Percentiles rank a stretch among this genome's conserved stretches.
These are phyloP conservation scores for Yarrowia sp. DNA, from an alignment of 805 yeast species.

Conservation along the genomic window DNA sequence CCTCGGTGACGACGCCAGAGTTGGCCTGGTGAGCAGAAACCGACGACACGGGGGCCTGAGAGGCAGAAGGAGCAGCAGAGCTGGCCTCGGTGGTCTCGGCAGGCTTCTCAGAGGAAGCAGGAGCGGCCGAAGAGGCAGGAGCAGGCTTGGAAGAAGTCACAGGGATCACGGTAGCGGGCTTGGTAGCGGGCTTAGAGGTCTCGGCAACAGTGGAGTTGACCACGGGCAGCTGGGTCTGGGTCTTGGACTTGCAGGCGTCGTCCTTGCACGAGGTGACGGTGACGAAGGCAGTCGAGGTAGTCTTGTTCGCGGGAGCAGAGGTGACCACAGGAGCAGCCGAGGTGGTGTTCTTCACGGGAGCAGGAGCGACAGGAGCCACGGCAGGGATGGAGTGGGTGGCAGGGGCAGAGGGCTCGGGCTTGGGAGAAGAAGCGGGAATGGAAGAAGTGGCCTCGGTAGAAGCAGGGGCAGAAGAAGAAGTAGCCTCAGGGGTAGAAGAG, in stretches of 20 bases:
- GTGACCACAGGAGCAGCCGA: background rate
- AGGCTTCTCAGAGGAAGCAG: too few relatives aligned
- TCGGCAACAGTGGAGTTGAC: background rate
- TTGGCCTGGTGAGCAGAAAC: background rate
- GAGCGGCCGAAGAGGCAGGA: too few relatives aligned
- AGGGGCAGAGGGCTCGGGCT: too few relatives aligned
- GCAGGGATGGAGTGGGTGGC: background rate
- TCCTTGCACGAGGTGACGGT: slow-evolving; percentile 15
- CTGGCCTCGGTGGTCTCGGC: background rate
- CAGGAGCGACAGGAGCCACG: background rate
- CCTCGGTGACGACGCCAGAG: background rate
- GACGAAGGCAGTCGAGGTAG: background rate
- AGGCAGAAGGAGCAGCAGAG: background rate
- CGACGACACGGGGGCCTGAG: background rate
- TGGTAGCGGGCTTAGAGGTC: background rate
- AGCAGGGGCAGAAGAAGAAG: background rate
- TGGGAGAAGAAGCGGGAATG: background rate
- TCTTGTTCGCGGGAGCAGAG: background rate
- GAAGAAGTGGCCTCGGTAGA: background rate
- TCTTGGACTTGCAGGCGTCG: background rate
- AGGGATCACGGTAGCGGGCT: background rate
- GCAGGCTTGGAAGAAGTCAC: background rate
- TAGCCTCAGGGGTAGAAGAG: background rate
- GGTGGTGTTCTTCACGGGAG: background rate
- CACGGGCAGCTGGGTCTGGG: background rate